phyloP scores from a whole-genome alignment of 371 early-diverging fungal genomes.

The Haplosporangium sp. region DNA sequence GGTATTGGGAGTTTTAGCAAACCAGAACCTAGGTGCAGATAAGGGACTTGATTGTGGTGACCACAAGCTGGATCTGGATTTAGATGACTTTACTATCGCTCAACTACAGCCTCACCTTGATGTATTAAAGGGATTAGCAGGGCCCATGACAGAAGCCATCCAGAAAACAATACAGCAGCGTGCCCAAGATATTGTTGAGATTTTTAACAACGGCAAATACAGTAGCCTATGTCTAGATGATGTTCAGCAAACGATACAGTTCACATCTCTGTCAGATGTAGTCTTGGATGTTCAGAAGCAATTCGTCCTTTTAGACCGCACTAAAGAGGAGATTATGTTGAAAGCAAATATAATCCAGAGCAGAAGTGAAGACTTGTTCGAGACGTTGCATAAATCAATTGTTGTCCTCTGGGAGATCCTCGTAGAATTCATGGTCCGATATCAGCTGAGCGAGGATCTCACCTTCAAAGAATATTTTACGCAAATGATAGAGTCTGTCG shows the following conservation, averaged over 20 bases:
- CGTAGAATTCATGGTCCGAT: conserved; percentile 31
- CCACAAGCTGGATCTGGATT: conserved; percentile 3
- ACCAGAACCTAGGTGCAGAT: neutral
- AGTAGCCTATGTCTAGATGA: neutral
- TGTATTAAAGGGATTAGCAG: conserved; percentile 18
- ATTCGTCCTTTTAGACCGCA: conserved; percentile 3
- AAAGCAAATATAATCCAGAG: conserved; percentile 8
- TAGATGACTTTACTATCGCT: conserved; percentile 30
- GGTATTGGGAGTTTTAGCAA: conserved; percentile 2
- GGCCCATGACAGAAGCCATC: conserved; percentile 20
- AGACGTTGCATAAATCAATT: conserved; percentile 25
- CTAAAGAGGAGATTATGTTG: conserved; percentile 1
- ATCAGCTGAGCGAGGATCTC: conserved; percentile 33
- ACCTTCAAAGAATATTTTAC: conserved; percentile 36
- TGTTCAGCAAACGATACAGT: neutral
- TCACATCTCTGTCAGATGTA: neutral
- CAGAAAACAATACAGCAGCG: conserved; percentile 21
- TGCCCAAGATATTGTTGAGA: conserved; percentile 11
- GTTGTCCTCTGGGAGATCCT: conserved; percentile 37
- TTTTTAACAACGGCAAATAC: neutral
- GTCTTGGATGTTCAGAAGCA: conserved; percentile 1
- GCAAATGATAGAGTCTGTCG: conserved; percentile 20
- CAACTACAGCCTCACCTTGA: conserved; percentile 33
- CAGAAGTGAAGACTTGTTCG: conserved; percentile 12
- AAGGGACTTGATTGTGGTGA: neutral